Evolutionary conservation across 345 rosid genomes (phyloP).

Genomic region (Trapa incisa): DNA sequence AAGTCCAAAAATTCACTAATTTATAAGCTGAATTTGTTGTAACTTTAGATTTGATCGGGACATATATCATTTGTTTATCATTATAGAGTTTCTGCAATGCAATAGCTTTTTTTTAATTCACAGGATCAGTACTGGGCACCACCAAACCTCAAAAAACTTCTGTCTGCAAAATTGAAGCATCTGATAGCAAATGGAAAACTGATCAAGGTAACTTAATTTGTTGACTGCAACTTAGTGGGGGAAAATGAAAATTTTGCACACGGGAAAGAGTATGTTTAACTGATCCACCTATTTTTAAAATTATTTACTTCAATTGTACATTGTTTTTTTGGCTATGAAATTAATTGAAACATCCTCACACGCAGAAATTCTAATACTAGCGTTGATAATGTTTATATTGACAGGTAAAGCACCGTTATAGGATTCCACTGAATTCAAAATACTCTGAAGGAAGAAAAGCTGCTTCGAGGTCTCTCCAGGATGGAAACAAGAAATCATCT

Average conservation of each 20-base stretch:
- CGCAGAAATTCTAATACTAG: background rate
- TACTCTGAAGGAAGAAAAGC: constrained; percentile 33
- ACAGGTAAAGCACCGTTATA: constrained; percentile 80
- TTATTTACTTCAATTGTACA: background rate
- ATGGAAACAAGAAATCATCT: constrained; percentile 45
- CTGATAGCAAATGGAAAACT: constrained; percentile 66
- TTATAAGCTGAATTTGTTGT: background rate
- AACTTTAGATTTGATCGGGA: background rate
- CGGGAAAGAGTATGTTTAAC: background rate
- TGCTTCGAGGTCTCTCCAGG: constrained; percentile 30
- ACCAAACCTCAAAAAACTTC: constrained; percentile 57
- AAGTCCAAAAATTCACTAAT: background rate
- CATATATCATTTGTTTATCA: background rate
- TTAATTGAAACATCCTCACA: background rate
- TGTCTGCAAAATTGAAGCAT: constrained; percentile 65
- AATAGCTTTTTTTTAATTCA: constrained; percentile 11
- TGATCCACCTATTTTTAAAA: background rate
- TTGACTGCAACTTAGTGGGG: background rate
- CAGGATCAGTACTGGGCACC: constrained; percentile 69
- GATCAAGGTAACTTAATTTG: constrained; percentile 47
- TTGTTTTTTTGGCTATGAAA: background rate
- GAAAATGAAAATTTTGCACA: background rate
- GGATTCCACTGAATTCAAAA: constrained; percentile 29
- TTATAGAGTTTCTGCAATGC: background rate
- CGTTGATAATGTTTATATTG: constrained; percentile 5